Percentiles rank a stretch among this genome's conserved stretches.
These are phyloP conservation scores for Pistacia integerrima DNA, from an alignment of 345 rosid genomes.

Conservation along the genomic window DNA sequence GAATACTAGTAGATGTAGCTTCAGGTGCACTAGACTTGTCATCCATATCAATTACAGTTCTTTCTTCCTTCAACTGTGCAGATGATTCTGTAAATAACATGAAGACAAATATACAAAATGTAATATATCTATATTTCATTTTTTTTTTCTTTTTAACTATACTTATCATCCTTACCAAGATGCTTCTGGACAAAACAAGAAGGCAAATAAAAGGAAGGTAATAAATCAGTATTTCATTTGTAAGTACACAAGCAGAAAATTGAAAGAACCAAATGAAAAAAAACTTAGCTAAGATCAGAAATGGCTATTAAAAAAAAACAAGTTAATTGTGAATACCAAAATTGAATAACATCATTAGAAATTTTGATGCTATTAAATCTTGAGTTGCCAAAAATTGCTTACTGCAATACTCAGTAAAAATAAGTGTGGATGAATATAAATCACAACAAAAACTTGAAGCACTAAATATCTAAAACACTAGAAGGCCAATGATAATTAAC, in stretches of 20 bases:
- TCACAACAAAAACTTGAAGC: neutral
- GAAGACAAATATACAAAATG: constrained; percentile 10
- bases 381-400: neutral
- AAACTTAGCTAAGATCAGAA: too few relatives aligned
- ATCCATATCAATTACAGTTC: constrained; percentile 42
- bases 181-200: constrained; percentile 52
- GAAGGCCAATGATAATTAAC: neutral
- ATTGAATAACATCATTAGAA: neutral
- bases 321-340: neutral
- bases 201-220: constrained; percentile 2
- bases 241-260: neutral
- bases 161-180: constrained; percentile 57
- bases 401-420: neutral
- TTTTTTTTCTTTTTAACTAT: constrained; percentile 3
- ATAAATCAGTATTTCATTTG: neutral
- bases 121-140: neutral
- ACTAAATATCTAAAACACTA: neutral
- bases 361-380: neutral
- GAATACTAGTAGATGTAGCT: constrained; percentile 47
- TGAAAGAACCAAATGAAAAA: too few relatives aligned
- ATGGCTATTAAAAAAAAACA: too few relatives aligned
- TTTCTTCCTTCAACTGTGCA: constrained; percentile 70
- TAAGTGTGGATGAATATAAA: neutral
- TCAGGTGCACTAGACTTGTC: constrained; percentile 57
- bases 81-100: constrained; percentile 59